These are phyloP conservation scores for Metschnikowia baotianmanensis DNA, from an alignment of 805 yeast species.

Conservation along the genomic window DNA sequence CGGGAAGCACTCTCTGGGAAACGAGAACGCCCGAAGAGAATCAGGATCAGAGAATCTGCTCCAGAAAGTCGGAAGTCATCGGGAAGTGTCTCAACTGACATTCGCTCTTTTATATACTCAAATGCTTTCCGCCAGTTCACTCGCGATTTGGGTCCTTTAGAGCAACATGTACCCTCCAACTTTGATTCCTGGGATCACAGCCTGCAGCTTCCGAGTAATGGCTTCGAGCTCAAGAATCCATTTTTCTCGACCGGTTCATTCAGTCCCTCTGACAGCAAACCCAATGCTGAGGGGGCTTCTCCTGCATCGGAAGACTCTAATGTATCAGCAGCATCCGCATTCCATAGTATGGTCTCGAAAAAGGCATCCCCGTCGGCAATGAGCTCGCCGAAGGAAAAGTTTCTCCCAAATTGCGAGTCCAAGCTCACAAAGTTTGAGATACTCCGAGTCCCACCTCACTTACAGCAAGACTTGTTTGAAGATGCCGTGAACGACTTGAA, in stretches of 20 bases:
- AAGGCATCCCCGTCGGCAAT: background rate
- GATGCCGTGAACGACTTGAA: conserved; percentile 5
- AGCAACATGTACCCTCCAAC: conserved; percentile 4
- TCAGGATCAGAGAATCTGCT: conserved; percentile 1
- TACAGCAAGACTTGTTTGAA: conserved; percentile 3
- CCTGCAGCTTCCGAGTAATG: background rate
- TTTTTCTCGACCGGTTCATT: conserved; percentile 2
- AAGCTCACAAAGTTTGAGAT: conserved; percentile 2
- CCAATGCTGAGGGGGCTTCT: background rate
- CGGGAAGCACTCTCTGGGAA: background rate
- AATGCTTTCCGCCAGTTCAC: conserved; percentile 9
- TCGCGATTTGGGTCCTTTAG: conserved; percentile 8
- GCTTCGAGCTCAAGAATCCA: conserved; percentile 2
- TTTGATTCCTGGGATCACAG: conserved; percentile 12
- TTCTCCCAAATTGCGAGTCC: conserved; percentile 3
- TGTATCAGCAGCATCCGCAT: background rate
- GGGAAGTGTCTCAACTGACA: conserved; percentile 1
- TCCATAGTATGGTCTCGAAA: background rate
- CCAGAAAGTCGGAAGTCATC: background rate
- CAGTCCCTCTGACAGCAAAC: background rate
- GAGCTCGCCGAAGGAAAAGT: background rate
- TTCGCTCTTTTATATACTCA: conserved; percentile 11
- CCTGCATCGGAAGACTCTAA: background rate
- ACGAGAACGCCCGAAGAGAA: conserved; percentile 1
- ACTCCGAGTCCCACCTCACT: conserved; percentile 2